Evolutionary conservation across 1,284 basidiomycete genomes (phyloP), one percentile per base, ranked within the genome.

Genomic region (Pterula multifida): DNA sequence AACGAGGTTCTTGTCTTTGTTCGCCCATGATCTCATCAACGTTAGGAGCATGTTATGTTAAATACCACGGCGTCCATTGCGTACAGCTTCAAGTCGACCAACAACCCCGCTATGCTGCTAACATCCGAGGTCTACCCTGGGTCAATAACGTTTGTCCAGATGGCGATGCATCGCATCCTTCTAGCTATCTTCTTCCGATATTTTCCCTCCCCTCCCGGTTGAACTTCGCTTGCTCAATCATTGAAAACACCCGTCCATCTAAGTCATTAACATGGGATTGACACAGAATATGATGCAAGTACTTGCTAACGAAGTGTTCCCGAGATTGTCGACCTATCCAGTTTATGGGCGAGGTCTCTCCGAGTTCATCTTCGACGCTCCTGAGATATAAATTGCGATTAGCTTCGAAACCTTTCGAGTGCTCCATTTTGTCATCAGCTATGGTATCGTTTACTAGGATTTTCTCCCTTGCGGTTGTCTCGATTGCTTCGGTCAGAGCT

Each of bases 401-500:
- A 17, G 13, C 9, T n/a, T 35, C n/a, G 11, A 35, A 42, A 42
- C 39, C 39, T 42, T 42, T 17, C 26, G n/a, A 9, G 12, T 17
- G 25, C 11, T 26, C 45, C 15, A 24, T 21, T 46, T 24, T 46
- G 4, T 46, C 21, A n/a, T 26, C 24, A n/a, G 45, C 15, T 15
- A 48, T 48, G 47, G 23, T 48, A n/a, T 48, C 26, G 6, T 35
- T 51, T 17, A n/a, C 26, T 13, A 26, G 19, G 3, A 6, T 48
- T 32, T 19, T 26, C 26, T 47, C 45, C 22, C 45, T 47, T n/a
- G 26, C 24, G 24, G 23, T 26, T 36, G 59, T 62, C 22, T 59
- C 65, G 28, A 58, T 64, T 49, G 73, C 61, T 6, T 42, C 39
- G 13, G 17, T 42, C 32, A 64, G 57, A 15, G 76, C 71, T 17